Evolutionary conservation across 2,329 filamentous ascomycete genomes (phyloP), one percentile per base, ranked within the genome.

Genomic region (Penicillium sp.): DNA sequence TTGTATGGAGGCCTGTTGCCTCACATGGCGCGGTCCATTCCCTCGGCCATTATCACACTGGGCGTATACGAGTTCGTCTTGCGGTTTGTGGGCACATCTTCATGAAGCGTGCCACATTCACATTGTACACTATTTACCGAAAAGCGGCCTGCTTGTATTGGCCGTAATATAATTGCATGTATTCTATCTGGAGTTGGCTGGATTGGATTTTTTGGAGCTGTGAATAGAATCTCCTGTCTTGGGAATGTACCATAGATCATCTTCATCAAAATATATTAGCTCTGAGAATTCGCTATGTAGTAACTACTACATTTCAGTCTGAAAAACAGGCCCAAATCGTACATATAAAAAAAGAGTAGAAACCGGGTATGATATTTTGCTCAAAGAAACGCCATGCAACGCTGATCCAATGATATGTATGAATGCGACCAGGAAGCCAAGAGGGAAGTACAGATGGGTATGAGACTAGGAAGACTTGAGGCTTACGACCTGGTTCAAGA

Each of bases 1-100:
- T 46, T 70, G n/a, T 70, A 70, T 42, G 66, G 67, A 44, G 67
- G 67, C 27, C 41, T 69, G 49, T 66, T 63, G 41, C 65, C 66
- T n/a, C 67, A 70, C 50, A 63, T 70, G 51, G 54, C 64, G 20
- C 66, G 67, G 15, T 65, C 66, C 23, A 62, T 70, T 24, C 67
- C 66, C 42, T 67, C 67, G 6, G 66, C 67, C 25, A 61, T 67
- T 33, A 67, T 70, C 39, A 69, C 67, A 0, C 62, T 70, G 27
- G 66, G 67, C 42, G 66, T 67, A 31, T 70, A 70, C 58, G 66
- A 70, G 54, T 65, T 69, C 53, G 67, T 70, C 43, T 57, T 69
- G 24, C 52, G 61, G 31, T 44, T 60, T 18, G 45, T 56, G 12
- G 57, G 57, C 25, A 44, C 53, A 23, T 51, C 55, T 12, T 18